Base-by-base conservation (phyloP, 2,329 filamentous ascomycete species). In the Aureobasidium namibiae region DNA sequence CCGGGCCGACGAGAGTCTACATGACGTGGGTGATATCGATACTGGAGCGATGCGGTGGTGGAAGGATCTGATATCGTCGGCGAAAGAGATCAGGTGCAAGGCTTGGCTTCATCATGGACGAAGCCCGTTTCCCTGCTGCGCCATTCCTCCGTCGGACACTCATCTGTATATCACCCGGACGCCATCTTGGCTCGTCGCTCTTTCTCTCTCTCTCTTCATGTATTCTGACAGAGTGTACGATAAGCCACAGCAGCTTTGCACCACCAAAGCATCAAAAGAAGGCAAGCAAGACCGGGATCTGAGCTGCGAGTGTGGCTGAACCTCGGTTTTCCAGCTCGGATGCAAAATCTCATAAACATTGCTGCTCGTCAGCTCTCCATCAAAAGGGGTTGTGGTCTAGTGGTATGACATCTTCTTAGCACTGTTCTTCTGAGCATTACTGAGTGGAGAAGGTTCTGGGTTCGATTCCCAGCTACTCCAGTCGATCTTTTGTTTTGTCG, bases 391-490 rank as follows among this genome's bases (percentile, higher is more conserved):
- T 56, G 52, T 56, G 52, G 52, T 56, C 39, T 56, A 56, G 52
- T 56, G 52, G 52, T 56, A 56, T 56, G 39, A 56, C 52, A 45
- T 56, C 52, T 56, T 56, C 52, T 56, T 56, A 56, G 52, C 52
- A 56, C 26, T 42, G 50, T 38, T 54, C n/a, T 42, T n/a, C 16
- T 5, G 52, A 56, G 39, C 50, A 26, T 24, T 56, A n/a, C 52
- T 45, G 38, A 56, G 39, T 56, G 52, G 52, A 56, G 52, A 56
- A 56, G 52, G 52, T 56, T 45, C 52, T 56, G 52, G 52, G 52
- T 56, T 56, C 52, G 52, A 56, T 56, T 56, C 52, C 52, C 52
- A 56, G 52, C 52, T 56, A 45, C 39, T 56, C 52, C 52, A 56
- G n/a, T 56, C 21, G 34, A 21, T 29, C 2, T 56, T 26, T 36